phyloP scores from a whole-genome alignment of 371 early-diverging fungal genomes.

The Blyttiomyces sp. region DNA sequence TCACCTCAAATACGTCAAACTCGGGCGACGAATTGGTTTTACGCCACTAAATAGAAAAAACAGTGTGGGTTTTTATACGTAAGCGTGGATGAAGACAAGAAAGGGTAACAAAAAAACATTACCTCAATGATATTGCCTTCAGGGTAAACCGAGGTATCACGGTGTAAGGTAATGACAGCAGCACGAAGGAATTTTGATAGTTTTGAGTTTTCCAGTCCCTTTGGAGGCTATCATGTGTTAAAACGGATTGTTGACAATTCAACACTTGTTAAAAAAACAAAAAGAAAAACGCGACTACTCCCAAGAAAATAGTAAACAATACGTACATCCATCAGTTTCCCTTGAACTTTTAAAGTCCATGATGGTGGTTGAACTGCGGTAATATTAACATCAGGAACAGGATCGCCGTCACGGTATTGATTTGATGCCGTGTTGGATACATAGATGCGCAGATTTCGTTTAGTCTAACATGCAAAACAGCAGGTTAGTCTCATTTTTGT shows the following conservation, averaged over 20 bases:
- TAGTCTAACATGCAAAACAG: no score
- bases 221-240: neutral
- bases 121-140: constrained; percentile 66
- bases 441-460: constrained; percentile 83
- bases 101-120: constrained; percentile 1
- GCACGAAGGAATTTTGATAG: constrained; percentile 60
- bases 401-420: constrained; percentile 42
- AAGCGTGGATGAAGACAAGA: no score
- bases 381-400: constrained; percentile 17
- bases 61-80: neutral
- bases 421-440: constrained; percentile 81
- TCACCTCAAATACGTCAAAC: constrained; percentile 89
- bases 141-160: constrained; percentile 63
- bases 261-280: no score
- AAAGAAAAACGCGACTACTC: no score
- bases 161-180: constrained; percentile 77
- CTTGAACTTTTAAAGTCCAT: constrained; percentile 93
- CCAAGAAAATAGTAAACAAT: no score
- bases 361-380: constrained; percentile 41
- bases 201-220: neutral
- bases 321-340: constrained; percentile 73
- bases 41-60: constrained; percentile 52
- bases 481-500: neutral
- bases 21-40: constrained; percentile 47
- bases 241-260: no score